These are phyloP conservation scores for Heliamphora exappendiculata DNA, from an alignment of 148 eudicot species.

Conservation along the genomic window DNA sequence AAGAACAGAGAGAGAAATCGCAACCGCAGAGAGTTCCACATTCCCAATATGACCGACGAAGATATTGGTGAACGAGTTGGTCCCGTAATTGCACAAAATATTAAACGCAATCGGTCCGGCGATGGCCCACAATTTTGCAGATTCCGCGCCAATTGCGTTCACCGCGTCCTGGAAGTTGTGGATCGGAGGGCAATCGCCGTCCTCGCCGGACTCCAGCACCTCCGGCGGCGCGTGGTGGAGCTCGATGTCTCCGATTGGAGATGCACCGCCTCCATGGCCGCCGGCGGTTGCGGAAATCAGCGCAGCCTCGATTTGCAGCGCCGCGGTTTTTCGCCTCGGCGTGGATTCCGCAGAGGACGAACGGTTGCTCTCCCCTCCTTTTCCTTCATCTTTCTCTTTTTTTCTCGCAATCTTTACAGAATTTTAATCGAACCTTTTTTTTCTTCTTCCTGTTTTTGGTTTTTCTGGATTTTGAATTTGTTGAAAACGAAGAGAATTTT, in stretches of 20 bases:
- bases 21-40: slow-evolving; percentile 85
- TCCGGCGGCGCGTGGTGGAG: slow-evolving; percentile 62
- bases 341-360: slow-evolving; percentile 31
- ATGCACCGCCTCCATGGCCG: neutral
- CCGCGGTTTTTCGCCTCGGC: slow-evolving; percentile 14
- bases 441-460: neutral
- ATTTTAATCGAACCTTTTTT: neutral
- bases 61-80: slow-evolving; percentile 77
- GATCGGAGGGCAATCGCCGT: slow-evolving; percentile 53
- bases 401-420: slow-evolving; percentile 25
- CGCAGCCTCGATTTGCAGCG: slow-evolving; percentile 27
- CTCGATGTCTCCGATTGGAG: slow-evolving; percentile 13
- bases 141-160: slow-evolving; percentile 37
- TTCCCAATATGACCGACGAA: slow-evolving; percentile 91
- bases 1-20: slow-evolving; percentile 77
- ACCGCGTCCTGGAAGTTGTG: slow-evolving; percentile 32
- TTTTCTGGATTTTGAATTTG: neutral
- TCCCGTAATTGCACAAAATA: slow-evolving; percentile 87
- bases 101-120: slow-evolving; percentile 91
- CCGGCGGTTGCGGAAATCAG: neutral
- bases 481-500: slow-evolving; percentile 3
- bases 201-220: slow-evolving; percentile 21
- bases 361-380: slow-evolving; percentile 30
- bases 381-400: slow-evolving; percentile 18
- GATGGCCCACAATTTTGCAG: slow-evolving; percentile 63